These are phyloP conservation scores for Candida xyloterini DNA, from an alignment of 805 yeast genomes.

Conservation along the genomic window DNA sequence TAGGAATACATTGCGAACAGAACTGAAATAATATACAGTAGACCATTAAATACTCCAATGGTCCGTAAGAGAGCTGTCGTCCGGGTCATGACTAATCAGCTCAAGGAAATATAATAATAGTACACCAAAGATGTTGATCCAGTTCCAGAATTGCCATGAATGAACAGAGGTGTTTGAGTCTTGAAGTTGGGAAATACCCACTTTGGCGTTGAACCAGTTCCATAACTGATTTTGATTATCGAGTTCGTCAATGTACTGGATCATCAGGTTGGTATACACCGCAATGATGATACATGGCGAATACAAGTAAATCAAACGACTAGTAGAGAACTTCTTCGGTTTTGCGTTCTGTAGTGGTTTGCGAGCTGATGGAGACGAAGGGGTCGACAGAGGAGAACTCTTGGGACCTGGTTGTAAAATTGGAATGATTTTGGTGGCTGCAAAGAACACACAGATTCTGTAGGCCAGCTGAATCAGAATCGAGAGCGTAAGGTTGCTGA, in stretches of 20 bases:
- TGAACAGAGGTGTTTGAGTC: slow-evolving; percentile 33
- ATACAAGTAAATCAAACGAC: slow-evolving; percentile 72
- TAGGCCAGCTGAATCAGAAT: slow-evolving; percentile 79
- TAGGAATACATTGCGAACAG: slow-evolving; percentile 5
- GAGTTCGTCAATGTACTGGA: slow-evolving; percentile 79
- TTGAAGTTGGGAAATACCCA: slow-evolving; percentile 7
- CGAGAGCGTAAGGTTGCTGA: slow-evolving; percentile 71
- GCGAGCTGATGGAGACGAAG: slow-evolving; percentile 24
- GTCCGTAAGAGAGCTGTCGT: slow-evolving; percentile 33
- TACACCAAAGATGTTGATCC: slow-evolving; percentile 86
- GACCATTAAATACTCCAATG: slow-evolving; percentile 26
- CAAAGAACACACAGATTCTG: slow-evolving; percentile 77
- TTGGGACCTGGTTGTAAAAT: slow-evolving; percentile 32
- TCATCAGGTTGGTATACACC: slow-evolving; percentile 89
- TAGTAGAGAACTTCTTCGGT: slow-evolving; percentile 29
- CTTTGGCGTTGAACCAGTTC: slow-evolving; percentile 31
- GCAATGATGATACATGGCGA: slow-evolving; percentile 94
- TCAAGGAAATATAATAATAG: slow-evolving; percentile 79
- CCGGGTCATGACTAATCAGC: slow-evolving; percentile 43
- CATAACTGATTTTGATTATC: slow-evolving; percentile 48
- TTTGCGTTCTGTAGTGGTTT: neutral
- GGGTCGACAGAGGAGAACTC: slow-evolving; percentile 19
- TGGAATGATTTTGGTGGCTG: slow-evolving; percentile 94
- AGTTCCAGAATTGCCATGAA: slow-evolving; percentile 97
- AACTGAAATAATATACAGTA: slow-evolving; percentile 1